These are phyloP conservation scores for Scheffersomyces segobiensis DNA, from an alignment of 1,139 yeast species.

Conservation along the genomic window DNA sequence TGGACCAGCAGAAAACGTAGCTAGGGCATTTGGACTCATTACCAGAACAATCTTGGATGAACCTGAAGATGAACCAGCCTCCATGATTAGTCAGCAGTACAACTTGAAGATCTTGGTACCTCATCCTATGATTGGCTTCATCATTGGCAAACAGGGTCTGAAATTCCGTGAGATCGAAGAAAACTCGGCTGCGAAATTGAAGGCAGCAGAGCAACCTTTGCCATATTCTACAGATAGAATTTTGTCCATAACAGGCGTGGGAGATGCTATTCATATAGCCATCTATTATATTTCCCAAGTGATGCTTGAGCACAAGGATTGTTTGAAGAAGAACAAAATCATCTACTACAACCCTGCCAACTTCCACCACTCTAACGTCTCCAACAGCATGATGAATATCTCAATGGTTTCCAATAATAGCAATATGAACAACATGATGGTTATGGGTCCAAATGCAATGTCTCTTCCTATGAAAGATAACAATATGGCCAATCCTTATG, in stretches of 20 bases:
- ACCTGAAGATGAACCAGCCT: conserved; percentile 64
- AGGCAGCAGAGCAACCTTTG: conserved; percentile 73
- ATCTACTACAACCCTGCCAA: conserved; percentile 69
- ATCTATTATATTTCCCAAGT: conserved; percentile 72
- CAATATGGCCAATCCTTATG: conserved; percentile 13
- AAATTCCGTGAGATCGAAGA: conserved; percentile 83
- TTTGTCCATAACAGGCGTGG: conserved; percentile 73
- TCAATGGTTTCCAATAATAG: conserved; percentile 17
- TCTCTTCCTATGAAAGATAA: conserved; percentile 16
- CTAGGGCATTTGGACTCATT: conserved; percentile 78
- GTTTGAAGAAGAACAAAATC: conserved; percentile 50
- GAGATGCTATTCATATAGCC: conserved; percentile 87
- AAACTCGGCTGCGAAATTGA: conserved; percentile 74
- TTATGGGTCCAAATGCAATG: conserved; percentile 10
- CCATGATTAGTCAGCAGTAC: conserved; percentile 53
- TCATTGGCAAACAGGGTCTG: conserved; percentile 79
- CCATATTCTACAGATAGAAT: conserved; percentile 83
- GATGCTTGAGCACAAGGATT: conserved; percentile 58
- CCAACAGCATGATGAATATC: conserved; percentile 18
- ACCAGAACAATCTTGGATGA: conserved; percentile 68
- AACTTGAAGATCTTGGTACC: conserved; percentile 70
- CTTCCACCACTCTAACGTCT: conserved; percentile 27
- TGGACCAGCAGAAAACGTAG: conserved; percentile 79
- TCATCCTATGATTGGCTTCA: conserved; percentile 77
- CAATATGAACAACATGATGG: conserved; percentile 19